Percentiles rank a stretch among this genome's conserved stretches.
Evolutionary conservation across 495 filamentous ascomycete genomes (phyloP).

Genomic region (Lindgomyces ingoldianus): DNA sequence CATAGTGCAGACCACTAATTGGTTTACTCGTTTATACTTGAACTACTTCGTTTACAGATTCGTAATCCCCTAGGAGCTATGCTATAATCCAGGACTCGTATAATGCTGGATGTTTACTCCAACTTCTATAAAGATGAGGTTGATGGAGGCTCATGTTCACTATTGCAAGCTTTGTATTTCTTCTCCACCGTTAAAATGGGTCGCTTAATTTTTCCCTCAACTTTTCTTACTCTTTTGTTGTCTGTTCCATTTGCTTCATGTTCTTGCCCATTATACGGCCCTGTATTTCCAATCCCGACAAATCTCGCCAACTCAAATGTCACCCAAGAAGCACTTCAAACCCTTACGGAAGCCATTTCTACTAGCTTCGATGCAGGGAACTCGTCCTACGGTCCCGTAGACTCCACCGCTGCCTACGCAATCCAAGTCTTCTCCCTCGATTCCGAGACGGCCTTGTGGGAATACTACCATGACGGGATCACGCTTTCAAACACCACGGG

Average conservation of each 20-base stretch:
- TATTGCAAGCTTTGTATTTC: too few relatives aligned
- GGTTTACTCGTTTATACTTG: too few relatives aligned
- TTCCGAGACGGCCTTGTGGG: conserved; percentile 28
- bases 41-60: too few relatives aligned
- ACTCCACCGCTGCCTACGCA: neutral
- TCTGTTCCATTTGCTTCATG: neutral
- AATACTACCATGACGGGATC: conserved; percentile 36
- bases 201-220: neutral
- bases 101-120: too few relatives aligned
- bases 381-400: neutral
- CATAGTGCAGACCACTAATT: too few relatives aligned
- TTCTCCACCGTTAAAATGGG: neutral
- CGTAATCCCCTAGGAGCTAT: too few relatives aligned
- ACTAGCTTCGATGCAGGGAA: conserved; percentile 3
- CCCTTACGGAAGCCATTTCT: neutral
- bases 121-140: too few relatives aligned
- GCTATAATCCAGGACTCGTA: too few relatives aligned
- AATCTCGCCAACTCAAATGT: neutral
- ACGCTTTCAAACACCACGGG: conserved; percentile 36
- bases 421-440: conserved; percentile 23
- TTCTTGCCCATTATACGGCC: conserved; percentile 4
- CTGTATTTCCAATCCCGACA: conserved; percentile 5
- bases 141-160: too few relatives aligned
- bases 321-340: conserved; percentile 3
- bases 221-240: neutral